A percentile compares a stretch with the other conserved stretches of the same genome.
Conservation (phyloP, 2,329 filamentous ascomycete species). For the Penicillium sp. region DNA sequence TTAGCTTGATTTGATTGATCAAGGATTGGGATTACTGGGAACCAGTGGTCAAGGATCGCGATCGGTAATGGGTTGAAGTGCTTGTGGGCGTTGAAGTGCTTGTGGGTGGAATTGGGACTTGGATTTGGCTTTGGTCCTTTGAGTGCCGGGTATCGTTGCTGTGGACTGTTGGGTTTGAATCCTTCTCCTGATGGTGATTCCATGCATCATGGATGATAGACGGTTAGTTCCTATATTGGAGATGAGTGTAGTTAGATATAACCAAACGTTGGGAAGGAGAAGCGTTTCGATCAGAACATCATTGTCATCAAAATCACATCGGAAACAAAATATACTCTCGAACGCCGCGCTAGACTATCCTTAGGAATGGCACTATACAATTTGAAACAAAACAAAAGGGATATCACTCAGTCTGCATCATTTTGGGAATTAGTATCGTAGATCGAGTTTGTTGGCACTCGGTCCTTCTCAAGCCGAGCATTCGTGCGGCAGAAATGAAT, state of each 20-base stretch:
- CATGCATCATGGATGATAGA: background rate
- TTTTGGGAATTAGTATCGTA: constrained; percentile 11
- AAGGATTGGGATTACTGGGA: constrained; percentile 52
- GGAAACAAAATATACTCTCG: background rate
- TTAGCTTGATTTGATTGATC: constrained; percentile 47
- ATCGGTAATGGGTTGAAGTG: constrained; percentile 21
- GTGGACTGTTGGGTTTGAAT: background rate
- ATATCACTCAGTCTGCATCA: constrained; percentile 3
- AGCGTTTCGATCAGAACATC: constrained; percentile 6
- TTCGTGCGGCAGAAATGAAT: too few species aligned
- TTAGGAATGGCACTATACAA: constrained; percentile 3
- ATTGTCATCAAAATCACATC: constrained; percentile 8
- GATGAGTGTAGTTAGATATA: constrained; percentile 2
- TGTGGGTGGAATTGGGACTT: background rate
- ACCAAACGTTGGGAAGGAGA: constrained; percentile 1
- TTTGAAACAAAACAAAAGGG: constrained; percentile 3
- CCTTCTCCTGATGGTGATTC: background rate
- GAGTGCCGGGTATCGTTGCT: background rate
- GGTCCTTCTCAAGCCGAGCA: too few species aligned
- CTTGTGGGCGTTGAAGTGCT: background rate
- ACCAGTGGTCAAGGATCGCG: constrained; percentile 48
- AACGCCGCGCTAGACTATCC: constrained; percentile 11
- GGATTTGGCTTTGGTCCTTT: background rate
- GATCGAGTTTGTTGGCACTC: too few species aligned
- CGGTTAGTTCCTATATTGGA: constrained; percentile 10